Evolutionary conservation across 352 stramenopile species (phyloP).

Genomic region (Blastocystis hominis): DNA sequence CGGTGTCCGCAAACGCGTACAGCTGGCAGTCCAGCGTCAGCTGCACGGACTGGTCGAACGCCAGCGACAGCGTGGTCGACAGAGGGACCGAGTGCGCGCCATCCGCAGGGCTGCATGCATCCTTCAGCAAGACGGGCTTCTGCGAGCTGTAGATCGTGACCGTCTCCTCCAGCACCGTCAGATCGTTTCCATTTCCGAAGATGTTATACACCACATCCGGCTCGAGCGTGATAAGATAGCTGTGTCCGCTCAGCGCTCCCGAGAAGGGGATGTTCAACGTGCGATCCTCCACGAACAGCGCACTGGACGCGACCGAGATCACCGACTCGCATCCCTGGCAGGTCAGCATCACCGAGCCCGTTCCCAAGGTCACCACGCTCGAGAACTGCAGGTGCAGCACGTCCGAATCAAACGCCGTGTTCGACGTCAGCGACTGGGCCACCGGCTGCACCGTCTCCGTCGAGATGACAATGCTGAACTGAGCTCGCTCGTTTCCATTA

Average conservation of each 20-base stretch:
- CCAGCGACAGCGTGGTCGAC: constrained; percentile 5
- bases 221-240: background rate
- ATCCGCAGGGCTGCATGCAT: background rate
- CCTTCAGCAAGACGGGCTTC: background rate
- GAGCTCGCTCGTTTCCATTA: background rate
- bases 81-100: background rate
- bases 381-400: constrained; percentile 14
- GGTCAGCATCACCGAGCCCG: background rate
- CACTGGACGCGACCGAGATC: background rate
- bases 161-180: background rate
- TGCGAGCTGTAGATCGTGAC: background rate
- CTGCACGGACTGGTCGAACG: background rate
- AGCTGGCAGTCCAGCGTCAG: background rate
- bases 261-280: background rate
- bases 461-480: background rate
- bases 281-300: background rate
- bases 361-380: background rate
- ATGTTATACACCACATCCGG: constrained; percentile 20
- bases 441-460: background rate
- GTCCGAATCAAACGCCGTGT: background rate
- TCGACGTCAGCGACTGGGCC: background rate
- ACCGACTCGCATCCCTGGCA: background rate
- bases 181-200: constrained; percentile 19
- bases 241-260: background rate
- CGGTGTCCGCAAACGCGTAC: background rate